Conservation (phyloP, 345 rosid genomes). For the Pelargonium nanum region DNA sequence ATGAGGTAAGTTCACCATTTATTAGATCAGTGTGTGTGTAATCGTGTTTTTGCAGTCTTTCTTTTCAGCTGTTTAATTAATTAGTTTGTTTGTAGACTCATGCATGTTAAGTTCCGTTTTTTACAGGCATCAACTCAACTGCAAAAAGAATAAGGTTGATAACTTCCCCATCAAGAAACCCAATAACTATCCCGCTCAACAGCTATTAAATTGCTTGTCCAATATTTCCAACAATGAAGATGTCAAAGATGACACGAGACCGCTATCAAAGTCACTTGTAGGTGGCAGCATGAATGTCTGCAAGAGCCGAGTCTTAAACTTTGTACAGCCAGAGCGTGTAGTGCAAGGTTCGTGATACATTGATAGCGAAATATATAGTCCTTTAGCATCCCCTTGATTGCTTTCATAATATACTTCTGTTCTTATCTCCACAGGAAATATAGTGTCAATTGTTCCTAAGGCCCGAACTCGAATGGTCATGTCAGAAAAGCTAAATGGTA, state of each 20-base stretch:
- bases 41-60: neutral
- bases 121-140: slow-evolving; percentile 60
- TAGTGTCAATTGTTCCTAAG: slow-evolving; percentile 30
- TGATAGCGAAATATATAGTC: too few relatives aligned
- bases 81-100: too few relatives aligned
- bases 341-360: slow-evolving; percentile 52
- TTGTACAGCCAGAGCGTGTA: slow-evolving; percentile 37
- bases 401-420: slow-evolving; percentile 3
- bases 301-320: slow-evolving; percentile 66
- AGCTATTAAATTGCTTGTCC: slow-evolving; percentile 24
- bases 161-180: slow-evolving; percentile 31
- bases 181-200: slow-evolving; percentile 27
- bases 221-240: slow-evolving; percentile 44
- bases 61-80: too few relatives aligned
- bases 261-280: slow-evolving; percentile 63
- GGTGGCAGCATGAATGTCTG: slow-evolving; percentile 68
- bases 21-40: neutral
- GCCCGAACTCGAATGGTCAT: slow-evolving; percentile 45
- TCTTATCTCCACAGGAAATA: slow-evolving; percentile 31
- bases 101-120: too few relatives aligned
- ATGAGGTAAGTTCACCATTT: slow-evolving; percentile 39
- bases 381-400: too few relatives aligned
- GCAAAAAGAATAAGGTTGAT: slow-evolving; percentile 59
- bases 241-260: slow-evolving; percentile 44
- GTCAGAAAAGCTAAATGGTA: slow-evolving; percentile 83